Percentiles rank a stretch among this genome's conserved stretches.
These are phyloP conservation scores for Amanita brunnescens DNA, from an alignment of 768 basidiomycete species.

Conservation along the genomic window DNA sequence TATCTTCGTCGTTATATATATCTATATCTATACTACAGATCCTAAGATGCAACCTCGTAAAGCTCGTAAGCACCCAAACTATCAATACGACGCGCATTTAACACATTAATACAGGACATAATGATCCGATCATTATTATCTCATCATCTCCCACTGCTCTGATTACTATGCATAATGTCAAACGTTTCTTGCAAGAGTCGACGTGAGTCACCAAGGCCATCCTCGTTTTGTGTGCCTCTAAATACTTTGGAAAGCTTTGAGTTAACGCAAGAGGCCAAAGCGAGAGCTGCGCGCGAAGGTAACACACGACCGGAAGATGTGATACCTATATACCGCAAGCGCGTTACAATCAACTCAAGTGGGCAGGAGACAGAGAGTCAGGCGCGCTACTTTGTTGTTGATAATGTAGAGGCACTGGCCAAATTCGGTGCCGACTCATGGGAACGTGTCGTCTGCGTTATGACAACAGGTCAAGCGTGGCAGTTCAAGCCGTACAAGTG, in stretches of 20 bases:
- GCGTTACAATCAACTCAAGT: slow-evolving; percentile 59
- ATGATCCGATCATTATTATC: slow-evolving; percentile 94
- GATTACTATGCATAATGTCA: slow-evolving; percentile 97
- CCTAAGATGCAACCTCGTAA: slow-evolving; percentile 59
- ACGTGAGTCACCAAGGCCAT: slow-evolving; percentile 34
- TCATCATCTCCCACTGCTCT: slow-evolving; percentile 92
- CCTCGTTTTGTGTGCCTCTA: neutral
- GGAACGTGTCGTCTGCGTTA: slow-evolving; percentile 95
- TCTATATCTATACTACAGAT: slow-evolving; percentile 24
- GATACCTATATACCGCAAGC: slow-evolving; percentile 79
- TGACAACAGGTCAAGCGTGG: slow-evolving; percentile 98
- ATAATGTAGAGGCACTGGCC: slow-evolving; percentile 83
- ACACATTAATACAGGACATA: slow-evolving; percentile 41
- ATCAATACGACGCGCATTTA: neutral
- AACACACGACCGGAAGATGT: slow-evolving; percentile 75
- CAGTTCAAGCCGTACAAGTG: slow-evolving; percentile 97
- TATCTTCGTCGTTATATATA: neutral
- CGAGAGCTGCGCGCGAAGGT: slow-evolving; percentile 58
- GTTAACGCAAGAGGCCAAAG: slow-evolving; percentile 65
- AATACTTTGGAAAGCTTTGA: slow-evolving; percentile 44
- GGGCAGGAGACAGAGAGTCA: slow-evolving; percentile 53
- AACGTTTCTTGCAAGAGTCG: slow-evolving; percentile 86
- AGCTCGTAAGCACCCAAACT: slow-evolving; percentile 42
- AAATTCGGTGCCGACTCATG: slow-evolving; percentile 93
- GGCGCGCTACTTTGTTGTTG: slow-evolving; percentile 76